phyloP scores from a whole-genome alignment of 1,284 basidiomycete genomes.

The Boletus albobrunnescens region DNA sequence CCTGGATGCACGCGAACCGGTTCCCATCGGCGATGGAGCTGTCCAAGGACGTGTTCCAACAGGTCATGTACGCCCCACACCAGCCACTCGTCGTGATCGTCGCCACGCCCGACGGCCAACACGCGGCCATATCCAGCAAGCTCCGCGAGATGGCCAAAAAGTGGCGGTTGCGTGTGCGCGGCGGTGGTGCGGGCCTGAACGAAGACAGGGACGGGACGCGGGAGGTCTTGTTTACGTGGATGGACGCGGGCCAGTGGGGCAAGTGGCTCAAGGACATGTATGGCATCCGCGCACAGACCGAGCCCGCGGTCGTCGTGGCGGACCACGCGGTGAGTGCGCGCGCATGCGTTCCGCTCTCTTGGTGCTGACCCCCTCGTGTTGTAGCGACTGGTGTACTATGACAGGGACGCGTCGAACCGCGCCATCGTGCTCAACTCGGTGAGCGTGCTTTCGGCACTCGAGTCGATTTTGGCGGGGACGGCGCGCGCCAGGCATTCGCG shows the following conservation, averaged over 20 bases:
- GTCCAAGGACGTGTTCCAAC: constrained; percentile 69
- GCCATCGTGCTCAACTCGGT: constrained; percentile 52
- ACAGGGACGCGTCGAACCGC: constrained; percentile 49
- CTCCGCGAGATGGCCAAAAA: constrained; percentile 56
- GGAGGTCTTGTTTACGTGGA: constrained; percentile 81
- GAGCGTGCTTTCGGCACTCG: constrained; percentile 68
- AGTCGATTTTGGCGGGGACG: constrained; percentile 58
- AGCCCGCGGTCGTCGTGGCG: constrained; percentile 66
- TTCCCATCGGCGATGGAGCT: constrained; percentile 72
- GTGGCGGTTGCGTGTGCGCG: constrained; percentile 52
- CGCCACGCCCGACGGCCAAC: constrained; percentile 40
- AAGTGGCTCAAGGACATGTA: constrained; percentile 90
- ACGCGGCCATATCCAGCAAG: constrained; percentile 42
- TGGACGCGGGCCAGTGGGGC: constrained; percentile 76
- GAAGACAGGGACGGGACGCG: too few species aligned
- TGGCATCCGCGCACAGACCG: constrained; percentile 43
- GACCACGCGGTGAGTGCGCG: constrained; percentile 57
- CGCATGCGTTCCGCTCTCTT: too few species aligned
- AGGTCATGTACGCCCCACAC: constrained; percentile 75
- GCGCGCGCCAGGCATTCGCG: constrained; percentile 64
- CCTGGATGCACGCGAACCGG: constrained; percentile 64
- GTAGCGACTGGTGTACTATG: constrained; percentile 66
- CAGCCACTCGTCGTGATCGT: constrained; percentile 76
- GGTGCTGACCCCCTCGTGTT: too few species aligned
- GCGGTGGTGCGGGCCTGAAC: neutral